Evolutionary conservation across 2,329 filamentous ascomycete species (phyloP), one percentile per base, ranked within the genome.

Genomic region (Alternaria brassicicola): DNA sequence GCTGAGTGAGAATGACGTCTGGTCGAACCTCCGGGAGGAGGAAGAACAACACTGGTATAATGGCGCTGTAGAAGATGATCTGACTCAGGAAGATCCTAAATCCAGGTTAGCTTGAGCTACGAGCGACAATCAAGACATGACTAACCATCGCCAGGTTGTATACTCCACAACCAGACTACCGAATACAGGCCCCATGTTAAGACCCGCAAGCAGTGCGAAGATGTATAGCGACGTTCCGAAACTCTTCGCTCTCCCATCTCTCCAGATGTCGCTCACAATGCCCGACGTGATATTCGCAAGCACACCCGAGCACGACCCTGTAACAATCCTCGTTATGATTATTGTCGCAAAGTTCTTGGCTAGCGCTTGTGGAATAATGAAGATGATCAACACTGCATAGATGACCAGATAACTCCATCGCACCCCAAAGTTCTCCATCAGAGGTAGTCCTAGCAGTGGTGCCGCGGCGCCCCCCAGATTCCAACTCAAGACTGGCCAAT

Each of bases 11-110:
- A n/a, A 85, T 79, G 6, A 83, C 79, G 21, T 78, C 75, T 1
- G 74, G 75, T 15, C 83, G 77, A n/a, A 80, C 80, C 63, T 85
- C 83, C 3, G 75, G 76, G 8, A 85, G 69, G 7, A 75, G 66
- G 2, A 82, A 52, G 64, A 73, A 78, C 39, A 82, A 72, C 1
- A 81, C 45, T 0, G 80, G 70, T 42, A 82, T 70, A 1, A 82
- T 64, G 3, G 75, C 75, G 19, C 75, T 79, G 41, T 83, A 82
- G 69, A 80, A 77, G 45, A 81, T 78, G 30, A 82, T 80, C 19
- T 81, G 79, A 25, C 78, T 71, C 26, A 79, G 74, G 59, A 79
- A 82, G 35, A 82, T 80, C 79, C 79, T 81, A 28, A 1, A 1
- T 10, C 3, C 4, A 19, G 74, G 9, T 65, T 39, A 63, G 41